Evolutionary conservation across 495 filamentous ascomycete genomes (phyloP), one percentile per base, ranked within the genome.

Genomic region (Rhypophila decipiens): DNA sequence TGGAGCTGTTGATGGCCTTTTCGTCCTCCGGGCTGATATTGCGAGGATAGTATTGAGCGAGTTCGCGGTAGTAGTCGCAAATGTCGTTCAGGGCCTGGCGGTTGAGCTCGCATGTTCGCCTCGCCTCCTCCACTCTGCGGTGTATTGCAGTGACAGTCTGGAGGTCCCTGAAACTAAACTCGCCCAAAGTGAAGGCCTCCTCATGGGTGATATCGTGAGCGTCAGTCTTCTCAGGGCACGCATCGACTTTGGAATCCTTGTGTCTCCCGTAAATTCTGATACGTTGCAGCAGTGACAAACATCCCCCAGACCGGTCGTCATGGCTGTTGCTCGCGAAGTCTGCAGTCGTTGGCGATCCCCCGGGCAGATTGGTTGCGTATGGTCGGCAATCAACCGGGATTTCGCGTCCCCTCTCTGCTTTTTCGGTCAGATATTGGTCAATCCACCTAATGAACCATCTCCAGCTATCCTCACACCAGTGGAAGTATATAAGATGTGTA

Each of bases 401-500:
- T 20, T 31, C 27, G 27, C 27, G 27, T n/a, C n/a, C n/a, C n/a
- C 41, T 39, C 29, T 44, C 37, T 33, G 41, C 24, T 29, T 39
- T 53, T 1, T 51, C 38, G n/a, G 61, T 56, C 15, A 69, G 47
- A 15, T 49, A 29, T 1, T 62, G 49, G 41, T 74, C 70, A 0
- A 70, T 56, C 42, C 50, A 59, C 9, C 60, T 63, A 9, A 76
- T 56, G 44, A 73, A 74, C 62, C 62, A 69, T 24, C 67, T 57
- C 70, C 72, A 74, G 46, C 68, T 61, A 43, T 76, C 72, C 12
- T 34, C 60, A 36, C 68, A 66, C 72, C 71, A 74, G 20, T 73
- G 60, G 44, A 63, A 64, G 7, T 70, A 24, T 5, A 72, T 43
- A 15, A 70, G 44, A 38, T 73, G 71, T 1, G 52, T 62, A 7